Conservation (phyloP, 805 yeast species). For the Ogataea henricii region DNA sequence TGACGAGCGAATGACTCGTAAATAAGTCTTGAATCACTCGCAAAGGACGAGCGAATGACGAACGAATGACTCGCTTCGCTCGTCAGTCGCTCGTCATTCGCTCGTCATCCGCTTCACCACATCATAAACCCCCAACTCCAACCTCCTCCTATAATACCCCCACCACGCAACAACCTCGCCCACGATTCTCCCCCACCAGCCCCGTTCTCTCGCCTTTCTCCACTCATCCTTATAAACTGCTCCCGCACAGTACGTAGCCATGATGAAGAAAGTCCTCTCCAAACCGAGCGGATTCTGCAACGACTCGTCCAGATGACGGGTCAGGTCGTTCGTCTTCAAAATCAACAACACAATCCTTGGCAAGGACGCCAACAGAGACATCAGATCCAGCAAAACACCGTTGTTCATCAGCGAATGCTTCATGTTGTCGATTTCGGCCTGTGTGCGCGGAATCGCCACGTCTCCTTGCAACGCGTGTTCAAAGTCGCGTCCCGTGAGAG, state of each 20-base stretch:
- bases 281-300: constrained; percentile 82
- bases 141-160: constrained; percentile 33
- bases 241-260: constrained; percentile 87
- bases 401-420: constrained; percentile 60
- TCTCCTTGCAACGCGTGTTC: constrained; percentile 71
- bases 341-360: constrained; percentile 87
- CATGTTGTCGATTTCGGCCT: constrained; percentile 69
- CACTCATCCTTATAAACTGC: constrained; percentile 70
- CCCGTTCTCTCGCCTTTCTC: background rate
- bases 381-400: constrained; percentile 69
- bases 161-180: constrained; percentile 36
- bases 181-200: constrained; percentile 21
- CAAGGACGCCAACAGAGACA: constrained; percentile 74
- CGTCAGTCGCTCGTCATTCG: background rate
- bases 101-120: constrained; percentile 21
- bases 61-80: background rate
- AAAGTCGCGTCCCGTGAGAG: constrained; percentile 92
- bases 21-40: too few species aligned
- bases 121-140: constrained; percentile 39
- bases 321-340: constrained; percentile 90
- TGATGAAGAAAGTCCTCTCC: constrained; percentile 81
- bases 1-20: too few species aligned
- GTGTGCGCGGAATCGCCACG: constrained; percentile 53
- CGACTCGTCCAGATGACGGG: constrained; percentile 84
- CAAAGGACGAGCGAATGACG: background rate